Evolutionary conservation across 2,329 filamentous ascomycete genomes (phyloP).

Genomic region (Alternaria incomplexa): DNA sequence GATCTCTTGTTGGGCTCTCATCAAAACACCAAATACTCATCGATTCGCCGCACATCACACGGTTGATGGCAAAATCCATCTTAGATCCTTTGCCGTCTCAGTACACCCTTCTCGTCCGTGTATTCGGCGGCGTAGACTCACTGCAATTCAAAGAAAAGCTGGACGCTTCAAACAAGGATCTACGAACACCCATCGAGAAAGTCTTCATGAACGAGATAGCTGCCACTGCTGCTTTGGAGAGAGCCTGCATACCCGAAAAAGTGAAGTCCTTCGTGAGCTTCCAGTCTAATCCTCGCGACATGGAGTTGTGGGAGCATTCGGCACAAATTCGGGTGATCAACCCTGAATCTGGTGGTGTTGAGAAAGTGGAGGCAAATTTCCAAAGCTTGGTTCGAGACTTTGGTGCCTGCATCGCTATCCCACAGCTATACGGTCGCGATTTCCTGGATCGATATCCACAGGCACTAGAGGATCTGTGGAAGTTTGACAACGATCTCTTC

Average conservation of each 20-base stretch:
- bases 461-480: conserved; percentile 60
- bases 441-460: conserved; percentile 60
- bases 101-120: not conserved
- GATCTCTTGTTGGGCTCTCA: not conserved
- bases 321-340: not conserved
- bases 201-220: not conserved
- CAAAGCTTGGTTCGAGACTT: conserved; percentile 9
- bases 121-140: not conserved
- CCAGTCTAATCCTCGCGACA: not conserved
- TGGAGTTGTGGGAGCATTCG: not conserved
- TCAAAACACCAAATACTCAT: not conserved
- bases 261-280: not conserved
- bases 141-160: not conserved
- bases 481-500: conserved; percentile 58
- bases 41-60: not conserved
- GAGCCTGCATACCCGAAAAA: not conserved
- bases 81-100: not conserved
- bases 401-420: conserved; percentile 11
- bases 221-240: not conserved
- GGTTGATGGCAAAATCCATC: not conserved
- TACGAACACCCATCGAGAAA: not conserved
- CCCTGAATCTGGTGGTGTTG: not conserved
- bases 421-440: conserved; percentile 49
- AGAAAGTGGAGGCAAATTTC: conserved; percentile 47
- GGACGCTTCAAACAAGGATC: not conserved